These are phyloP conservation scores for Clarireedia sp. DNA, from an alignment of 2,329 filamentous ascomycete species.

Conservation along the genomic window DNA sequence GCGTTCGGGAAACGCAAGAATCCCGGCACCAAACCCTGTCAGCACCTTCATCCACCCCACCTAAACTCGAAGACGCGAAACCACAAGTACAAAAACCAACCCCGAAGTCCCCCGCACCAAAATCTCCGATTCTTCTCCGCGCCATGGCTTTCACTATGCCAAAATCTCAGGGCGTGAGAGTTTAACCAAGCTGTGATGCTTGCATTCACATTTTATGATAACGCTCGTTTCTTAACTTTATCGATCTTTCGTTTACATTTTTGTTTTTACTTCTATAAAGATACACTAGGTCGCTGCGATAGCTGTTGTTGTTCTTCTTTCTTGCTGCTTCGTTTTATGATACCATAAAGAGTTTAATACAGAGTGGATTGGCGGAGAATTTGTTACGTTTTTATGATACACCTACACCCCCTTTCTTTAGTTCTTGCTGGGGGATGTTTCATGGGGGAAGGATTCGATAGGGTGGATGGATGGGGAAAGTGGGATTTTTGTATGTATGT, in stretches of 20 bases:
- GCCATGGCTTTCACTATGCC: slow-evolving; percentile 6
- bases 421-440: too few relatives aligned
- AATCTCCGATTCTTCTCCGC: slow-evolving; percentile 2
- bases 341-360: too few relatives aligned
- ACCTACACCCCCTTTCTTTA: too few relatives aligned
- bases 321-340: too few relatives aligned
- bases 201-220: background rate
- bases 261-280: background rate
- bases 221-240: background rate
- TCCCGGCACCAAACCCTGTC: background rate
- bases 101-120: background rate
- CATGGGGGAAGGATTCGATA: too few relatives aligned
- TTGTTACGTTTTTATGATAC: too few relatives aligned
- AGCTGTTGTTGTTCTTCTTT: too few relatives aligned
- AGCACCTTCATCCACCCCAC: background rate
- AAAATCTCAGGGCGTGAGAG: slow-evolving; percentile 1
- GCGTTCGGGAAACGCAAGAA: background rate
- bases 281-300: too few relatives aligned
- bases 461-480: too few relatives aligned
- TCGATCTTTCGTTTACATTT: background rate
- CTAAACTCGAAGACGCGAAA: background rate
- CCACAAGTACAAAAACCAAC: background rate
- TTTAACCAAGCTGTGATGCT: background rate
- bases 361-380: too few relatives aligned
- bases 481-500: too few relatives aligned